Evolutionary conservation across 352 stramenopile species (phyloP).

Genomic region (Pythium oligandrum): DNA sequence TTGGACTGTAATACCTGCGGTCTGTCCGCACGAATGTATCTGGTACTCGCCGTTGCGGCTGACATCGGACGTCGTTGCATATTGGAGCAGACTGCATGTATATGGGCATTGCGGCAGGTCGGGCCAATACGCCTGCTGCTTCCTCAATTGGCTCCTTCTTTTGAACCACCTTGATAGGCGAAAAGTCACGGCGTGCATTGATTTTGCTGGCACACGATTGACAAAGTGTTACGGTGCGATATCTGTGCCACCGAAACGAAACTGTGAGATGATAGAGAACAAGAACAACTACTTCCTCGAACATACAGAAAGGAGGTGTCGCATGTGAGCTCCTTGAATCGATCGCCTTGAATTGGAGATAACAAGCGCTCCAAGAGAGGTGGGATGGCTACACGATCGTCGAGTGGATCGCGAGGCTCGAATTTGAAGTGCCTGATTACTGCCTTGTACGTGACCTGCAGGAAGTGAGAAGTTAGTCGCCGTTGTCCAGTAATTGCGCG

Average conservation of each 20-base stretch:
- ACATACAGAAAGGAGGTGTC: slow-evolving; percentile 10
- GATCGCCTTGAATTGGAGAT: slow-evolving; percentile 10
- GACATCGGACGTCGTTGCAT: slow-evolving; percentile 22
- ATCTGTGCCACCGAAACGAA: slow-evolving; percentile 5
- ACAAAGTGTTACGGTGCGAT: slow-evolving; percentile 14
- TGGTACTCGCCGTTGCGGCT: slow-evolving; percentile 14
- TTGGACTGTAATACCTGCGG: no score
- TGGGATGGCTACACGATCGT: slow-evolving; percentile 1
- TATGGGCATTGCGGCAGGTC: slow-evolving; percentile 2
- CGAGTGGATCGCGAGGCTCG: not conserved
- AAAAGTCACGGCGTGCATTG: not conserved
- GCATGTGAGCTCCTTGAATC: slow-evolving; percentile 9
- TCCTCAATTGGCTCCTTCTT: slow-evolving; percentile 3
- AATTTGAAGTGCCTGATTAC: slow-evolving; percentile 8
- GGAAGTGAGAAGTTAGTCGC: not conserved
- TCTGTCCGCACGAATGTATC: no score
- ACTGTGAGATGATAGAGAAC: not conserved
- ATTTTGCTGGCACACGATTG: slow-evolving; percentile 13
- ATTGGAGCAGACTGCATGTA: slow-evolving; percentile 26
- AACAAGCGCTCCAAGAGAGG: slow-evolving; percentile 10
- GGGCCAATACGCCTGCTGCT: not conserved
- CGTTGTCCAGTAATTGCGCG: no score
- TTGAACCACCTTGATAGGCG: no score
- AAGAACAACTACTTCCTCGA: not conserved
- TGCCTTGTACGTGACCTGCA: slow-evolving; percentile 14